Base-by-base conservation (phyloP, 176 grass and related monocot species). In the Paspalum vaginatum region DNA sequence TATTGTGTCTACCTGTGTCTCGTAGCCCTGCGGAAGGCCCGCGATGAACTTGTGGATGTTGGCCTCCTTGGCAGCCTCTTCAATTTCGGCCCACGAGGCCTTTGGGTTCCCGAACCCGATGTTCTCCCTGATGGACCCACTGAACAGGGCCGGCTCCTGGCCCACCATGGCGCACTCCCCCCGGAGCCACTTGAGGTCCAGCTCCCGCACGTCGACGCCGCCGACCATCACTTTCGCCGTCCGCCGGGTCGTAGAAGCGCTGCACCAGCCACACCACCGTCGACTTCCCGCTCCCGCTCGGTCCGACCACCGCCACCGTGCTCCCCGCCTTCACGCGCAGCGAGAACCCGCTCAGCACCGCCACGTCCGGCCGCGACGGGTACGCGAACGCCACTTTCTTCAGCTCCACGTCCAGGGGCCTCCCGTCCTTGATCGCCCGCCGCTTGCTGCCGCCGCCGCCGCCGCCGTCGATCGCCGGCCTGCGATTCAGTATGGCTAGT, bases 221-320 rank as follows among this genome's bases (percentile, higher is more conserved):
- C 89, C 92, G 0, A 87, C 86, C 55, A 57, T 44, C 55, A 94
- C 92, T 3, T 75, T 78, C n/a, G 6, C 92, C 92, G 0, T 4
- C 72, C 1, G 53, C 13, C 0, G 83, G 84, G 18, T 94, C 89
- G 21, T 94, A 94, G 89, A 91, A 89, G n/a, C 92, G 74, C 81
- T 91, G 92, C 80, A 94, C 86, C 42, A 94, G 55, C 86, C 86
- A 89, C 58, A 94, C 78, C 89, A 94, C 86, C n/a, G 92, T 94
- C 39, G 92, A 91, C 78, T 94, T 94, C 0, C 89, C 92, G 39
- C 92, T 85, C 2, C 92, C 89, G 57, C 89, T 94, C 8, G 68
- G 56, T 0, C 89, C 92, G 9, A 87, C 87, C 44, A 94, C 46
- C 16, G 86, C 92, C 64, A 87, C 77, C 49, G 77, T 87, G 47